These are phyloP conservation scores for Aureobasidium sp. DNA, from an alignment of 2,329 filamentous ascomycete species.

Conservation along the genomic window DNA sequence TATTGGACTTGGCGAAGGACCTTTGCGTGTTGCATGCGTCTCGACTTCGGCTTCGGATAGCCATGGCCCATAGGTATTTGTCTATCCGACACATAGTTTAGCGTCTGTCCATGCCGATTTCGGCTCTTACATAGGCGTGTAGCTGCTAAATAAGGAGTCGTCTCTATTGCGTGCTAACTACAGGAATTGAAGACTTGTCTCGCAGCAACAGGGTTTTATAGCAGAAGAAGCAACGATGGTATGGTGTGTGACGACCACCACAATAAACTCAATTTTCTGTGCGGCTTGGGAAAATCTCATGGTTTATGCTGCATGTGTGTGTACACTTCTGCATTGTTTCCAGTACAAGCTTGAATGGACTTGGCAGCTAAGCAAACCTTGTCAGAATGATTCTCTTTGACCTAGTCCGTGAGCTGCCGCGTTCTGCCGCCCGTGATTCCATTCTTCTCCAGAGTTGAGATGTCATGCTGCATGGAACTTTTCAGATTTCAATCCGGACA, in stretches of 20 bases:
- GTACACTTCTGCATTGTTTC: neutral
- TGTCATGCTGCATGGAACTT: slow-evolving; percentile 5
- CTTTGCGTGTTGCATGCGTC: neutral
- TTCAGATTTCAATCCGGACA: neutral
- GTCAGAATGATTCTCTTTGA: neutral
- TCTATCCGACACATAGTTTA: neutral
- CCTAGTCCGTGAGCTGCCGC: neutral
- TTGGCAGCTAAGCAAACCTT: neutral
- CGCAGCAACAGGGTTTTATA: too few relatives aligned
- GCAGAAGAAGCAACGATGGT: too few relatives aligned
- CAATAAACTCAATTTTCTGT: neutral
- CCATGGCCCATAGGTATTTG: too few relatives aligned
- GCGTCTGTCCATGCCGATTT: neutral
- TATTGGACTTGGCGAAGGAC: neutral
- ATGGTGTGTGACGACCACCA: neutral
- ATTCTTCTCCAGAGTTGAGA: neutral
- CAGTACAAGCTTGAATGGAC: neutral
- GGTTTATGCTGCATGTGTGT: neutral
- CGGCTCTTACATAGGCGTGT: neutral
- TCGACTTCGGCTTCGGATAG: neutral
- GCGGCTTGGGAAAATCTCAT: neutral
- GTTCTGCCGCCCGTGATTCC: neutral
- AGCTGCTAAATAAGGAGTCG: neutral
- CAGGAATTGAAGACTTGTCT: neutral
- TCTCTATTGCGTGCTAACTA: neutral